Evolutionary conservation across 768 basidiomycete genomes (phyloP).

Genomic region (Lentinula guzmanii): DNA sequence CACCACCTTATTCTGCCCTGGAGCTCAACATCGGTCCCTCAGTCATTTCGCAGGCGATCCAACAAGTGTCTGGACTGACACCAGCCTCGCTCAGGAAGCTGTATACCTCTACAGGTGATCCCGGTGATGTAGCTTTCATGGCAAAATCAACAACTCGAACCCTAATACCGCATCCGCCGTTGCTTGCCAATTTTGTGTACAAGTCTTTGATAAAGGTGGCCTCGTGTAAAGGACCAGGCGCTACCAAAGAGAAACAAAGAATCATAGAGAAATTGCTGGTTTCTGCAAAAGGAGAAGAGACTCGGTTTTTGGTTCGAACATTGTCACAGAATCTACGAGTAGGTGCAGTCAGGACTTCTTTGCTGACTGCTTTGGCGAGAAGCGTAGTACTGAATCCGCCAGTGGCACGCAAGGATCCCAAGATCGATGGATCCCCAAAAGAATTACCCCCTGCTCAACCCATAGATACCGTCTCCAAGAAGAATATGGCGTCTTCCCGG

Average conservation of each 20-base stretch:
- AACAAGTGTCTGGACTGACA: conserved; percentile 64
- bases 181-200: conserved; percentile 63
- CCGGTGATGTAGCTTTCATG: conserved; percentile 83
- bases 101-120: conserved; percentile 74
- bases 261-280: conserved; percentile 80
- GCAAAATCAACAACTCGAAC: conserved; percentile 76
- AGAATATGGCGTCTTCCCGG: conserved; percentile 18
- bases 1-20: conserved; percentile 65
- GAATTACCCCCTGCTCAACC: conserved; percentile 20
- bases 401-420: conserved; percentile 13
- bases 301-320: conserved; percentile 74
- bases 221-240: conserved; percentile 65
- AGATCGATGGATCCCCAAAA: conserved; percentile 21
- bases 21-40: conserved; percentile 69
- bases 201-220: conserved; percentile 62
- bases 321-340: conserved; percentile 76
- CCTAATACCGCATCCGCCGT: conserved; percentile 63
- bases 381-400: conserved; percentile 46
- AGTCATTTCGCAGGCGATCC: conserved; percentile 64
- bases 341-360: conserved; percentile 80
- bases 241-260: conserved; percentile 68
- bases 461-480: conserved; percentile 13
- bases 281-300: conserved; percentile 80
- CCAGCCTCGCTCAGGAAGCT: conserved; percentile 51
- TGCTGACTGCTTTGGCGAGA: conserved; percentile 78